Conservation (phyloP, 208 protist species). For the Leishmania mexicana region DNA sequence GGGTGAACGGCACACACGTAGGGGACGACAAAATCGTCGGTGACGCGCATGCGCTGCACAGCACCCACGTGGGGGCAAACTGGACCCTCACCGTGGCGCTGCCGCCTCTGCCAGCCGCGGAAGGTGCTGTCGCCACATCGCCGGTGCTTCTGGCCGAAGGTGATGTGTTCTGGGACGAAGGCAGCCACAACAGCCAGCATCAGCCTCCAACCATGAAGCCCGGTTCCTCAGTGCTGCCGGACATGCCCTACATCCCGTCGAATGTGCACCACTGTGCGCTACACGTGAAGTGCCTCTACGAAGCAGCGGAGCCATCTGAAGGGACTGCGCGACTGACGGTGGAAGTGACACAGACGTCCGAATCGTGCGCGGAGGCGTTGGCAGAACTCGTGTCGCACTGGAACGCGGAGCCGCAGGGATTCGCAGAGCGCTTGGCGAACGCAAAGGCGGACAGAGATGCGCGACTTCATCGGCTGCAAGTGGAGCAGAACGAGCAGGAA, state of each 20-base stretch:
- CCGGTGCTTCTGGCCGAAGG: constrained; percentile 40
- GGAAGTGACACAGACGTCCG: constrained; percentile 28
- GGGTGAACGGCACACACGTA: constrained; percentile 11
- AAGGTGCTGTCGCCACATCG: background rate
- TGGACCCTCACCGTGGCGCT: constrained; percentile 33
- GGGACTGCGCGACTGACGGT: constrained; percentile 14
- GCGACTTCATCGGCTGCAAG: constrained; percentile 13
- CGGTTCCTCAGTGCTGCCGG: background rate
- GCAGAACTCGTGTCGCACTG: constrained; percentile 32
- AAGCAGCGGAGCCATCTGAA: background rate
- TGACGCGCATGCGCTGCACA: constrained; percentile 11
- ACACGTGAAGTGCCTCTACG: constrained; percentile 27
- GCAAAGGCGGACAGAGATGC: constrained; percentile 17
- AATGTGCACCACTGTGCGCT: constrained; percentile 27
- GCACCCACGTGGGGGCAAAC: constrained; percentile 36
- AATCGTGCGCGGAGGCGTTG: constrained; percentile 26
- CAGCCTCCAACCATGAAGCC: constrained; percentile 11
- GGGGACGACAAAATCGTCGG: background rate
- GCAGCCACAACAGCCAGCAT: constrained; percentile 42
- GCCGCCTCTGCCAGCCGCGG: constrained; percentile 8
- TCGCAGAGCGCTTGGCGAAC: constrained; percentile 9
- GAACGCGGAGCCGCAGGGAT: constrained; percentile 28
- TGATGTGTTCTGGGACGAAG: constrained; percentile 58
- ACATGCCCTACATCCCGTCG: constrained; percentile 12
- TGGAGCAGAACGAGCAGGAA: constrained; percentile 24